These are phyloP conservation scores for Curvularia verruculosa DNA, from an alignment of 2,329 filamentous ascomycete genomes.

Conservation along the genomic window DNA sequence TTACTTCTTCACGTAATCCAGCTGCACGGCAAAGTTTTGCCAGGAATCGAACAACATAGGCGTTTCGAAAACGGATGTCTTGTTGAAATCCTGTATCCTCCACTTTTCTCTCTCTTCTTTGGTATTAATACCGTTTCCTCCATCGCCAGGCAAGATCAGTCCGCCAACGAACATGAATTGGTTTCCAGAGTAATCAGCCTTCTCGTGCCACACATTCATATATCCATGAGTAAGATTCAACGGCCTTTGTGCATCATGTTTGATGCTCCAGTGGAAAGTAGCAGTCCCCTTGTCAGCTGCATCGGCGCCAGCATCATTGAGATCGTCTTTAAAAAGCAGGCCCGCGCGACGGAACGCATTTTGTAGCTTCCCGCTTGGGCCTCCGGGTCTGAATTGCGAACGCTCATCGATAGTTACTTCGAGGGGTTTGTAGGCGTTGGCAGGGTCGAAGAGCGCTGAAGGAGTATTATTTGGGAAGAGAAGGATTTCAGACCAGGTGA, in stretches of 20 bases:
- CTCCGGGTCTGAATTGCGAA: conserved; percentile 25
- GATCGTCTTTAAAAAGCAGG: conserved; percentile 28
- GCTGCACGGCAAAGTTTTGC: conserved; percentile 38
- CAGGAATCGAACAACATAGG: conserved; percentile 20
- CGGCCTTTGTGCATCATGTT: conserved; percentile 20
- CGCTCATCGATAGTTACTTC: conserved; percentile 37
- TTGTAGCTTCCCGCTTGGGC: conserved; percentile 22
- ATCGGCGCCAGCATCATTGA: conserved; percentile 28
- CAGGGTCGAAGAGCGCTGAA: not conserved
- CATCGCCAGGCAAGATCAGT: conserved; percentile 28
- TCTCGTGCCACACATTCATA: conserved; percentile 41
- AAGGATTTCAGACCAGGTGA: too few relatives aligned
- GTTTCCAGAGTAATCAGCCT: conserved; percentile 33
- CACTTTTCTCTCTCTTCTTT: conserved; percentile 25
- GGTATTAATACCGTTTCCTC: conserved; percentile 24
- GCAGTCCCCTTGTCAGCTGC: conserved; percentile 29
- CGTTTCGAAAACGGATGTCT: conserved; percentile 28
- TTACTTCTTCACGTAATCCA: conserved; percentile 33
- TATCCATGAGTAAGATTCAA: conserved; percentile 40
- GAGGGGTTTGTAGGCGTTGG: conserved; percentile 19
- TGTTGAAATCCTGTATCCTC: conserved; percentile 28
- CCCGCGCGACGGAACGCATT: conserved; percentile 29
- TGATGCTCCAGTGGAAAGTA: conserved; percentile 38
- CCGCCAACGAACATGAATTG: conserved; percentile 35
- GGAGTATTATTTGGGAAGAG: too few relatives aligned